phyloP scores from a whole-genome alignment of 352 stramenopile genomes.

The Globisporangium yorkense region DNA sequence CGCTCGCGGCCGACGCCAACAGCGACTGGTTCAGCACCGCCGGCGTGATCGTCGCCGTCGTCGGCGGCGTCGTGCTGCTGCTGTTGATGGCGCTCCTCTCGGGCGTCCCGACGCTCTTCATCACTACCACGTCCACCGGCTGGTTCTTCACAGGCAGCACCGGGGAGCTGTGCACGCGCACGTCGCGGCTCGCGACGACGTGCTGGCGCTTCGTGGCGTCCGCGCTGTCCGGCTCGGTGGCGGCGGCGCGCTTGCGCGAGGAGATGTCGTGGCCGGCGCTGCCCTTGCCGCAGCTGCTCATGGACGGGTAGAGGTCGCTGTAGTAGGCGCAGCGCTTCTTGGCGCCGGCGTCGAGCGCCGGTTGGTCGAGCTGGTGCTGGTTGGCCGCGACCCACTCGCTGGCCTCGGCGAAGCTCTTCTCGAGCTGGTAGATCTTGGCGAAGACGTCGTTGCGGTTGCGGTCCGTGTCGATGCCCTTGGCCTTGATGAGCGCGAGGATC shows the following conservation, averaged over 20 bases:
- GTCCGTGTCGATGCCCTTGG: constrained; percentile 10
- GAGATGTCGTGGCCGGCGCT: not conserved
- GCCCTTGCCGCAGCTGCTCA: constrained; percentile 4
- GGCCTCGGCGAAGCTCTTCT: constrained; percentile 15
- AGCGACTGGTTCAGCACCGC: constrained; percentile 10
- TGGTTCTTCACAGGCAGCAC: not conserved
- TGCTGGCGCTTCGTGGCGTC: constrained; percentile 10
- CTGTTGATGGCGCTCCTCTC: not conserved
- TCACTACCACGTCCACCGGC: not conserved
- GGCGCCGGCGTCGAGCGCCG: constrained; percentile 2
- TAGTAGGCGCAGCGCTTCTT: constrained; percentile 12
- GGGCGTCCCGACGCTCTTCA: not conserved
- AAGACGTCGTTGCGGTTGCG: constrained; percentile 18
- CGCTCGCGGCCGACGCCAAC: constrained; percentile 4
- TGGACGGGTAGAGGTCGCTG: constrained; percentile 12
- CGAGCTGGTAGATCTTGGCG: constrained; percentile 18
- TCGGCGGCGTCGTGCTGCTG: no score
- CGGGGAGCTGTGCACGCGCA: not conserved
- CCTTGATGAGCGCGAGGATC: constrained; percentile 12
- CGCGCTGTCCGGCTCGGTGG: not conserved
- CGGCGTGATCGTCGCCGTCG: not conserved
- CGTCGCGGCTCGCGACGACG: constrained; percentile 1
- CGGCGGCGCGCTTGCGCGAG: constrained; percentile 4
- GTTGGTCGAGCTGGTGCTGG: constrained; percentile 1
- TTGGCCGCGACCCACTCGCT: constrained; percentile 9